Base-by-base conservation (phyloP, 331 rosid genomes). In the Malus hybrid region DNA sequence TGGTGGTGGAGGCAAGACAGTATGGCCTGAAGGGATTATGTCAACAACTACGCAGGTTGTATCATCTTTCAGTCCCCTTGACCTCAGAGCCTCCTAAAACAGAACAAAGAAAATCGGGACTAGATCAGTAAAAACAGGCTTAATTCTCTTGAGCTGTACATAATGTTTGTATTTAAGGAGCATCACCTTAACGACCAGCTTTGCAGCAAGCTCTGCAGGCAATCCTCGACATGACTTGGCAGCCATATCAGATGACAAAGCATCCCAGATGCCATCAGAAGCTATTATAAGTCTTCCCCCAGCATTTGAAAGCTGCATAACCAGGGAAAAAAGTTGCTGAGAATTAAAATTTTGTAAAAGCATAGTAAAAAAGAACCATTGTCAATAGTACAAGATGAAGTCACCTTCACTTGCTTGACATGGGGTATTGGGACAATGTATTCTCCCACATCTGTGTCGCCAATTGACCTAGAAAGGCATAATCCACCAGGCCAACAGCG, bases 401-500 rank as follows among this genome's bases (percentile, higher is more conserved):
- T 78, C 77, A 92, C 99, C 87, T 94, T 94, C 71, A 94, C 99
- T 94, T 94, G 99, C 88, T 94, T 94, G 77, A 94, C 99, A 79
- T 94, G 97, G 2, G 99, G 99, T 75, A 94, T 87, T 11, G 99
- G 99, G 69, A 94, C 99, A 72, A 94, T 94, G 77, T 50, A 94
- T 83, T 94, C 99, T 74, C 99, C 99, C 18, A 94, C 99, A 66
- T 94, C 99, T 0, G 97, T 94, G 81, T 94, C 99, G 52, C 99
- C 99, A 59, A 94, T 94, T 70, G 99, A 94, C 78, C 99, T 81
- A 81, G 99, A 94, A 74, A 94, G 93, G 86, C 99, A 94, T 84
- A 94, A 83, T 60, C 99, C 99, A 81, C 99, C 99, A 61, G 99
- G 99, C 99, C 99, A 94, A 88, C 99, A 94, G 78, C 99, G 99